Percentiles rank a stretch among this genome's conserved stretches.
Evolutionary conservation across 148 eudicot species (phyloP).

Genomic region (Nepenthes mirabilis): DNA sequence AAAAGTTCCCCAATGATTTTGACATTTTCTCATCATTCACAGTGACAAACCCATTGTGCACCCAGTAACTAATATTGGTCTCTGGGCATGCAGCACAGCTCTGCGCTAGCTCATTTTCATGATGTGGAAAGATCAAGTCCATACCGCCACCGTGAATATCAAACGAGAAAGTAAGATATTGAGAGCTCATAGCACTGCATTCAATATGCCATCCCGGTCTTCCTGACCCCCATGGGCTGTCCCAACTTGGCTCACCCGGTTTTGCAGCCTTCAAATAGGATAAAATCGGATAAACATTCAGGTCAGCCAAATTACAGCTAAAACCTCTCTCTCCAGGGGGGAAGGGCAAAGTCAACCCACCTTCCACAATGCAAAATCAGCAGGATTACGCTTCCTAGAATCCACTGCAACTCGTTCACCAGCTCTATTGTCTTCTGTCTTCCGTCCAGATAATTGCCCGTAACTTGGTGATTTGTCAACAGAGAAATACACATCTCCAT

Average conservation of each 20-base stretch:
- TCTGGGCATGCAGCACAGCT: constrained; percentile 84
- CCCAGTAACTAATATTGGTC: constrained; percentile 62
- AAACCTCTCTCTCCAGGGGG: too few species aligned
- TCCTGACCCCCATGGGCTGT: constrained; percentile 92
- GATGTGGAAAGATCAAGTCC: constrained; percentile 88
- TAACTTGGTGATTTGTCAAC: constrained; percentile 60
- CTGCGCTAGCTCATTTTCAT: constrained; percentile 92
- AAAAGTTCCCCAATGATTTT: constrained; percentile 67
- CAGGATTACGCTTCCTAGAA: constrained; percentile 62
- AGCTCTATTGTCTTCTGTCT: constrained; percentile 76
- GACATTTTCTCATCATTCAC: constrained; percentile 79
- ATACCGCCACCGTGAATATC: constrained; percentile 95
- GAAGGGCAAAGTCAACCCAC: constrained; percentile 14
- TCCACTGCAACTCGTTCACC: constrained; percentile 92
- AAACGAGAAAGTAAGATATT: constrained; percentile 51
- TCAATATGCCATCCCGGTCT: constrained; percentile 99
- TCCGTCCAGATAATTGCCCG: constrained; percentile 67
- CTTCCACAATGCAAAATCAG: constrained; percentile 97
- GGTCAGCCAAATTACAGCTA: not conserved
- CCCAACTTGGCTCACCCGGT: constrained; percentile 80
- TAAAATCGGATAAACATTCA: not conserved
- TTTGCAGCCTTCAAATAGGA: constrained; percentile 62
- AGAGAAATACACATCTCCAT: constrained; percentile 91
- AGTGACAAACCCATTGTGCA: constrained; percentile 86
- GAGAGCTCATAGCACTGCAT: constrained; percentile 96